Base-by-base conservation (phyloP, 2,329 filamentous ascomycete species). In the Colletotrichum gloeosporioides region DNA sequence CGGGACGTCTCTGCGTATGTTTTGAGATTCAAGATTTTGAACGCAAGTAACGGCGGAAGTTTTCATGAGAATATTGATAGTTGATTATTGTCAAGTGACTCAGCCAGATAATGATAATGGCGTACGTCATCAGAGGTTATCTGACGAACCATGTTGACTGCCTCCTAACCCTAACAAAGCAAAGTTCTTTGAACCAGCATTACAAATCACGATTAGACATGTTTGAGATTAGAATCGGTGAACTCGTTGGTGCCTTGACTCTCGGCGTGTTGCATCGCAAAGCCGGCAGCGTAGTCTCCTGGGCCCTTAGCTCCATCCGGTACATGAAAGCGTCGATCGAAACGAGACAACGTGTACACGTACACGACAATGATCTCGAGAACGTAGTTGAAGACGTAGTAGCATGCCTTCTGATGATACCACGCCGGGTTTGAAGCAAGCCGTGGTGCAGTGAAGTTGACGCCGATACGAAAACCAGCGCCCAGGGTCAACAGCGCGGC, bases 201-300 rank as follows among this genome's bases (percentile, higher is more conserved):
- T 34, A 34, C 0, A 13, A 6, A 6, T n/a, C n/a, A 44, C 1
- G 9, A 5, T 4, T 6, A 18, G 16, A 18, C 1, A 0, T n/a
- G 1, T 18, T 44, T 15, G 7, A n/a, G 4, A 0, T 44, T 2
- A 18, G 9, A 2, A 0, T 49, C 44, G 1, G 0, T 49, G n/a
- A 49, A 49, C 0, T n/a, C 0, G 6, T 53, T n/a, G 44, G 44
- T 22, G n/a, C 0, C 2, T 13, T 53, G n/a, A 22, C 44, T 53
- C 1, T 53, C 44, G 0, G 44, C 44, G 2, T 53, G n/a, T 53
- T 53, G 1, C 44, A 53, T 53, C 1, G n/a, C 44, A 3, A 53
- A 53, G 2, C 44, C 44, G n/a, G 44, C 44, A 0, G 44, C n/a
- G 0, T 53, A 53, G n/a, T 53, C 44, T 53, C 44, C 44, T 25